phyloP scores from a whole-genome alignment of 257 asterid species.

The Thymus mandschuricus region DNA sequence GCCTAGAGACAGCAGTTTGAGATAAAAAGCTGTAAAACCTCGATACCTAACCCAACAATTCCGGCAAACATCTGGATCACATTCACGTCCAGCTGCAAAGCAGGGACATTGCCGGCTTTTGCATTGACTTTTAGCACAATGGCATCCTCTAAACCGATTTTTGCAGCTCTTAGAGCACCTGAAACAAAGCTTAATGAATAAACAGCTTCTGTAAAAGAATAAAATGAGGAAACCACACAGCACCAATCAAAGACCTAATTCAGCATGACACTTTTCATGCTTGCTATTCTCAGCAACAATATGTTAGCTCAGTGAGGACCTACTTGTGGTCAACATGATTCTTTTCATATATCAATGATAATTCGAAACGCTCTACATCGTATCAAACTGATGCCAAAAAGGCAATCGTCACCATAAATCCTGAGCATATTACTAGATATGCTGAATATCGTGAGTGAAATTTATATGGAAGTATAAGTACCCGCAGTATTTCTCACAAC shows the following conservation, averaged over 20 bases:
- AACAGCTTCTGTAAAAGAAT: constrained; percentile 1
- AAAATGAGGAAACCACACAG: constrained; percentile 21
- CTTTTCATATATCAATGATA: too few relatives aligned
- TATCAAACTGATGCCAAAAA: not conserved
- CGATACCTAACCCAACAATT: constrained; percentile 96
- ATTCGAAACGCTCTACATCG: not conserved
- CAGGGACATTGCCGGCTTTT: constrained; percentile 99
- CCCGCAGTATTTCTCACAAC: constrained; percentile 89
- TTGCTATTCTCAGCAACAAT: not conserved
- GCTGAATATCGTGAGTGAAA: constrained; percentile 7
- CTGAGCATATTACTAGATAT: constrained; percentile 16
- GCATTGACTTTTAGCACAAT: constrained; percentile 99
- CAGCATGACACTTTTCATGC: not conserved
- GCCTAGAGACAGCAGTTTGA: not conserved
- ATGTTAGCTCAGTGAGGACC: too few relatives aligned
- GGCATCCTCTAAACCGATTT: constrained; percentile 97
- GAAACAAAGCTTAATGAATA: constrained; percentile 30
- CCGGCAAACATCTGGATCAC: constrained; percentile 99
- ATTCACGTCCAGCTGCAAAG: constrained; percentile 98
- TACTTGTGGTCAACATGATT: too few relatives aligned
- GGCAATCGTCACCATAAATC: not conserved
- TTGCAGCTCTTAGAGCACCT: constrained; percentile 97
- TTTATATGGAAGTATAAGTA: constrained; percentile 31
- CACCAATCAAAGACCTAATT: not conserved
- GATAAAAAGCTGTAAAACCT: constrained; percentile 13